These are phyloP conservation scores for Epithele typhae DNA, from an alignment of 768 basidiomycete species.

Conservation along the genomic window DNA sequence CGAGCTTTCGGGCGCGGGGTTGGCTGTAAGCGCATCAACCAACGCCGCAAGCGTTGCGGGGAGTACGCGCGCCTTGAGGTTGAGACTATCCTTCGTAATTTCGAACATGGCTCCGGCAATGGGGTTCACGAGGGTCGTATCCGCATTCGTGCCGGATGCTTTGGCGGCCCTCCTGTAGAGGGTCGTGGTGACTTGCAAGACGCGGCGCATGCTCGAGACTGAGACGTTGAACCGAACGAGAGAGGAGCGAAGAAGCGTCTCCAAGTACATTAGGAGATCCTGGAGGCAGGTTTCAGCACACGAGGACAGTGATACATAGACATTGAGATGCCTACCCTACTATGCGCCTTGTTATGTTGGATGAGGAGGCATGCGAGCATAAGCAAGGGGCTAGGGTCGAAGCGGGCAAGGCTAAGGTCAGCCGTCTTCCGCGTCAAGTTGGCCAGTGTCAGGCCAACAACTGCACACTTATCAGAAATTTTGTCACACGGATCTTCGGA, in stretches of 20 bases:
- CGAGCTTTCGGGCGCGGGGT: background rate
- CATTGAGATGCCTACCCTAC: slow-evolving; percentile 37
- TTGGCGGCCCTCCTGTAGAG: slow-evolving; percentile 34
- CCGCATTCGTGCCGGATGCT: slow-evolving; percentile 4
- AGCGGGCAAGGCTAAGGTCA: slow-evolving; percentile 43
- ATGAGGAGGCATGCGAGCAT: slow-evolving; percentile 47
- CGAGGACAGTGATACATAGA: no score
- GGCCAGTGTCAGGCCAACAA: slow-evolving; percentile 50
- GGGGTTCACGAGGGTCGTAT: slow-evolving; percentile 11
- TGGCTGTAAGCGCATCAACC: slow-evolving; percentile 29
- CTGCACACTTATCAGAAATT: slow-evolving; percentile 30
- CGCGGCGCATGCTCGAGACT: slow-evolving; percentile 35
- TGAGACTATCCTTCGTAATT: slow-evolving; percentile 17
- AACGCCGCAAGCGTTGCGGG: slow-evolving; percentile 17
- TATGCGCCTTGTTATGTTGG: slow-evolving; percentile 54
- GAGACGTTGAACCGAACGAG: slow-evolving; percentile 48
- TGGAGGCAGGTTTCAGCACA: slow-evolving; percentile 20
- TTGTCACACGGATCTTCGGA: background rate
- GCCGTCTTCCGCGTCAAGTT: slow-evolving; percentile 53
- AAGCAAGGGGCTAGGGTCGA: slow-evolving; percentile 57
- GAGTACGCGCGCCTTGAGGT: slow-evolving; percentile 14
- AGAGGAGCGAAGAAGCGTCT: slow-evolving; percentile 53
- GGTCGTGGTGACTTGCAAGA: slow-evolving; percentile 45
- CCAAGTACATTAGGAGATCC: slow-evolving; percentile 58
- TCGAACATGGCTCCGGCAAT: slow-evolving; percentile 19